phyloP scores from a whole-genome alignment of 202 grass and related monocot genomes.

The Alloteropsis angusta region DNA sequence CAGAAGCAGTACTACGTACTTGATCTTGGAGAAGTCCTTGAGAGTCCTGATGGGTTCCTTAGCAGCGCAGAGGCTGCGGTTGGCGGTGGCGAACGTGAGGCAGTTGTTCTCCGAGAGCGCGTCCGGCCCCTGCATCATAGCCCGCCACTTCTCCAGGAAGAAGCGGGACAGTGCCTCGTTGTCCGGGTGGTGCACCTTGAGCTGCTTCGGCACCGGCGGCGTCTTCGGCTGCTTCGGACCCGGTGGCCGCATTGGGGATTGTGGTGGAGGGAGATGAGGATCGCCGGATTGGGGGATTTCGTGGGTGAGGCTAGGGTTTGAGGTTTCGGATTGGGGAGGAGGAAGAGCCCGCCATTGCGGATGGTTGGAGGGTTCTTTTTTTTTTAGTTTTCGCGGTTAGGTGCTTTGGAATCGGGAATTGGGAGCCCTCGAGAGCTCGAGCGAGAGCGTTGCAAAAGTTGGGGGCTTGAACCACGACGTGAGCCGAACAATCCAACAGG shows the following conservation, averaged over 20 bases:
- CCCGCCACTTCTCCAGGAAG: conserved; percentile 45
- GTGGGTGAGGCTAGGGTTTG: conserved; percentile 4
- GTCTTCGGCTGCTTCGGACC: neutral
- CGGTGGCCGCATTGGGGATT: too few relatives aligned
- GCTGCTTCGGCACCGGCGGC: conserved; percentile 16
- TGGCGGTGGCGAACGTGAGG: conserved; percentile 31
- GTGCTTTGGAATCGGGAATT: too few relatives aligned
- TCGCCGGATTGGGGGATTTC: neutral
- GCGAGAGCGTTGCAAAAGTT: too few relatives aligned
- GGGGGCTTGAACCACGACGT: too few relatives aligned
- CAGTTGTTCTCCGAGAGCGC: conserved; percentile 39
- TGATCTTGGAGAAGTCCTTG: conserved; percentile 48
- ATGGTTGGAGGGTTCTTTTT: neutral
- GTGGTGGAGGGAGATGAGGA: neutral
- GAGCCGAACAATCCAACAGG: too few relatives aligned
- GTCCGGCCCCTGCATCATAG: conserved; percentile 28
- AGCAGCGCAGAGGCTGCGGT: conserved; percentile 39
- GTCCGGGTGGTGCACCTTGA: conserved; percentile 37
- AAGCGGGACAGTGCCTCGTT: conserved; percentile 51
- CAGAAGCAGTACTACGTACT: conserved; percentile 19
- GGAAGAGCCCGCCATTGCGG: conserved; percentile 24
- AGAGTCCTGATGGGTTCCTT: conserved; percentile 46
- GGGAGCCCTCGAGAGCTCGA: too few relatives aligned
- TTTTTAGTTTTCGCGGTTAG: neutral
- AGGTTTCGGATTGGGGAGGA: neutral